These are phyloP conservation scores for Ganoderma boninense DNA, from an alignment of 1,284 basidiomycete species.

Conservation along the genomic window DNA sequence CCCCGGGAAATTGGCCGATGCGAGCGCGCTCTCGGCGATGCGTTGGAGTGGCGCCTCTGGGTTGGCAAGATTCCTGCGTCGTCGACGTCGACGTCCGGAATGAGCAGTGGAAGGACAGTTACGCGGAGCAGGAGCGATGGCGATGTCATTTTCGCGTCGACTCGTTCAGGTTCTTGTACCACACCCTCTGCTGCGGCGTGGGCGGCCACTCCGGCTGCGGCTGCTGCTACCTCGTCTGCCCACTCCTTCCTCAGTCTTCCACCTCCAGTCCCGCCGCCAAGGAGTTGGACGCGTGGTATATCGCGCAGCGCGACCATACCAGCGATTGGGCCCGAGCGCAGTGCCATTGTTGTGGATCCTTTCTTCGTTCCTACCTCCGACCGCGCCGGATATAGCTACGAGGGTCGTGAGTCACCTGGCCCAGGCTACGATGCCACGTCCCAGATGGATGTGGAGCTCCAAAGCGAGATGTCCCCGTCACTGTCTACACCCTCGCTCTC, in stretches of 20 bases:
- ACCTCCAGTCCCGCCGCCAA: conserved; percentile 23
- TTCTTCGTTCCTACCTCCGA: conserved; percentile 5
- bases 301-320: conserved; percentile 39
- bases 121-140: conserved; percentile 38
- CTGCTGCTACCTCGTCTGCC: conserved; percentile 7
- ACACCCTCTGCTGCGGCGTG: conserved; percentile 30
- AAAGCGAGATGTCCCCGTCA: conserved; percentile 36
- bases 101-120: conserved; percentile 26
- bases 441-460: conserved; percentile 25
- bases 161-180: conserved; percentile 28
- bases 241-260: conserved; percentile 15
- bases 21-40: conserved; percentile 81
- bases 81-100: conserved; percentile 15
- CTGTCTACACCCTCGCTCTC: conserved; percentile 39
- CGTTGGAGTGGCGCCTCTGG: conserved; percentile 85
- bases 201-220: conserved; percentile 26
- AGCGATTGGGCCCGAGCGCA: conserved; percentile 20
- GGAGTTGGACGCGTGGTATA: conserved; percentile 25
- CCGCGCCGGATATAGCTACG: conserved; percentile 12
- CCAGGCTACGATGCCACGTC: conserved; percentile 16
- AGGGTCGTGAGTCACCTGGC: conserved; percentile 23
- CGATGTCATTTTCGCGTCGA: conserved; percentile 26
- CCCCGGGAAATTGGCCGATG: conserved; percentile 83
- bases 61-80: conserved; percentile 64
- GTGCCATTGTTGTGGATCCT: conserved; percentile 11